Evolutionary conservation across 768 basidiomycete genomes (phyloP).

Genomic region (Ephemerocybe angulata): DNA sequence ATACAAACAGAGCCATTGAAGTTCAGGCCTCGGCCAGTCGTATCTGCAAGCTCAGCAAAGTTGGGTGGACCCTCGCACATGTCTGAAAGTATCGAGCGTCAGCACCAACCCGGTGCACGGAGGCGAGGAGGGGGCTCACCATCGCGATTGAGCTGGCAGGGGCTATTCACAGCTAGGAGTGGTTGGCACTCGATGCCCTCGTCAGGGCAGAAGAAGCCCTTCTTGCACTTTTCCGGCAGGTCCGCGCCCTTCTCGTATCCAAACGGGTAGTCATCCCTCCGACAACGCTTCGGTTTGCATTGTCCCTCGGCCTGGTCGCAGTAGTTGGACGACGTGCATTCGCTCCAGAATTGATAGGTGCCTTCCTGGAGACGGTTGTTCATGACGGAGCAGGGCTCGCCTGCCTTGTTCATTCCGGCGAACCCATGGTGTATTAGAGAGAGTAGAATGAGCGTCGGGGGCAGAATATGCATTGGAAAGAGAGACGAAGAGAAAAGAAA

Average conservation of each 20-base stretch:
- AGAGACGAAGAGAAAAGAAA: constrained; percentile 9
- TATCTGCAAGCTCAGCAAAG: constrained; percentile 58
- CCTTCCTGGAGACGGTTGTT: constrained; percentile 69
- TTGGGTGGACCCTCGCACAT: constrained; percentile 73
- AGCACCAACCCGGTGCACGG: no score
- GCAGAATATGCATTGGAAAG: constrained; percentile 24
- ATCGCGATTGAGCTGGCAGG: constrained; percentile 85
- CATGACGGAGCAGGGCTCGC: constrained; percentile 44
- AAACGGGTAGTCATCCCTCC: constrained; percentile 75
- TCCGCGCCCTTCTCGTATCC: constrained; percentile 46
- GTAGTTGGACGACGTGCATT: constrained; percentile 70
- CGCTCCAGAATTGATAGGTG: constrained; percentile 76
- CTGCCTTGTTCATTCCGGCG: constrained; percentile 46
- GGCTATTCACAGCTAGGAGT: constrained; percentile 54
- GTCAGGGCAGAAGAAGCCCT: constrained; percentile 77
- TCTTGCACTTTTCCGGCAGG: constrained; percentile 59
- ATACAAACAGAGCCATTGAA: constrained; percentile 83
- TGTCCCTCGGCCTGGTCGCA: constrained; percentile 49
- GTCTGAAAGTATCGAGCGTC: no score
- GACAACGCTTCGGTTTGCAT: constrained; percentile 66
- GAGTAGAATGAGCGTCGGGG: constrained; percentile 55
- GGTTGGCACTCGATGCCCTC: constrained; percentile 69
- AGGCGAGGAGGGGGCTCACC: no score
- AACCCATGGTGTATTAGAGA: constrained; percentile 33
- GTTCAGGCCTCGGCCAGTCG: constrained; percentile 63